Percentiles rank a stretch among this genome's conserved stretches.
phyloP scores from a whole-genome alignment of 2,329 filamentous ascomycete genomes.

The Botrytis fragariae region DNA sequence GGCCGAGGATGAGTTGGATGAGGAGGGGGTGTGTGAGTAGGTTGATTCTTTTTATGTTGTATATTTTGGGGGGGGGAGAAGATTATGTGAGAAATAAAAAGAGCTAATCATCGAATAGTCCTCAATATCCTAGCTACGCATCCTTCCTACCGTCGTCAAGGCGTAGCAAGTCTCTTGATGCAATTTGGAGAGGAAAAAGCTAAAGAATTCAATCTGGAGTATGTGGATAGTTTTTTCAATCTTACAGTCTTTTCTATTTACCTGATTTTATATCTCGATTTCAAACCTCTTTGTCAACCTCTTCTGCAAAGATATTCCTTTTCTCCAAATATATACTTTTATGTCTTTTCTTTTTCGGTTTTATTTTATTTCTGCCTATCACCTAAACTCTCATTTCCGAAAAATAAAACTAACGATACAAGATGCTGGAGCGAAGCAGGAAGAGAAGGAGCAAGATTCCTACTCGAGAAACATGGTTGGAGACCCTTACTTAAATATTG shows the following conservation, averaged over 20 bases:
- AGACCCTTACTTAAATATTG: background rate
- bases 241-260: too few species aligned
- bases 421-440: constrained; percentile 4
- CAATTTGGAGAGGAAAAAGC: constrained; percentile 4
- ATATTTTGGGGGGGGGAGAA: too few species aligned
- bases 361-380: too few species aligned
- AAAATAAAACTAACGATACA: background rate
- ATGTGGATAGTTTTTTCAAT: too few species aligned
- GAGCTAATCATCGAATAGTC: background rate
- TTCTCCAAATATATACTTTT: background rate
- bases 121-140: constrained; percentile 7
- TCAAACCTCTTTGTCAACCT: background rate
- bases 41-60: too few species aligned
- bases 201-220: background rate
- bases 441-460: constrained; percentile 4
- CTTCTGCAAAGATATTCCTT: background rate
- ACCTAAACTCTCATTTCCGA: too few species aligned
- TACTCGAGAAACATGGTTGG: constrained; percentile 10
- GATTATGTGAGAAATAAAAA: background rate
- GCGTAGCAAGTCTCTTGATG: background rate
- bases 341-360: too few species aligned
- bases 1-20: background rate
- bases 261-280: background rate
- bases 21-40: background rate
- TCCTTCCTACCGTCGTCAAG: background rate